Evolutionary conservation across 2,329 filamentous ascomycete genomes (phyloP).

Genomic region (Sporothrix brunneoviolacea): DNA sequence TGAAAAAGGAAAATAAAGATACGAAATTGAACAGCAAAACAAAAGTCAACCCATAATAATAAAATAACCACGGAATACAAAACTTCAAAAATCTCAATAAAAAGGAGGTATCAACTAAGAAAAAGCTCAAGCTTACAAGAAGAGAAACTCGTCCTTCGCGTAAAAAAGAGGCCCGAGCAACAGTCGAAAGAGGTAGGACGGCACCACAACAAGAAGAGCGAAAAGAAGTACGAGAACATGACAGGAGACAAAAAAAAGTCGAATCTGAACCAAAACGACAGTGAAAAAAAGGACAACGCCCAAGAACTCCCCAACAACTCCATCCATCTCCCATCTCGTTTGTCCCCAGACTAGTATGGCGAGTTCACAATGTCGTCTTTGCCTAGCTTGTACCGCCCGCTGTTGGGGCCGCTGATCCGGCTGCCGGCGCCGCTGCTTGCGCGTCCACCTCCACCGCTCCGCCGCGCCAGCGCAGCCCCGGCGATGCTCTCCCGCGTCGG

Average conservation of each 20-base stretch:
- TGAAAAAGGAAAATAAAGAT: background rate
- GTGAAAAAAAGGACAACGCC: background rate
- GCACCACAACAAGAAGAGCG: background rate
- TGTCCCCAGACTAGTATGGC: constrained; percentile 38
- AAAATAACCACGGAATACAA: no score
- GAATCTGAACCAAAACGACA: background rate
- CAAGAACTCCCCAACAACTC: background rate
- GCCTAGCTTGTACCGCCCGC: constrained; percentile 64
- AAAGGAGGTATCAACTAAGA: no score
- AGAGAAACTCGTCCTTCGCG: no score
- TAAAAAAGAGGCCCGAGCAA: no score
- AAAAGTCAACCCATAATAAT: no score
- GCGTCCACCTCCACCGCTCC: constrained; percentile 23
- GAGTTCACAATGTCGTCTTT: constrained; percentile 79
- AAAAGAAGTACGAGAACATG: background rate
- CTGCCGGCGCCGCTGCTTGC: constrained; percentile 45
- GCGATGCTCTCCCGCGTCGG: constrained; percentile 93
- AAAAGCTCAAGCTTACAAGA: no score
- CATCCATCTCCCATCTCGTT: background rate
- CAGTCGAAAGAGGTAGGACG: background rate
- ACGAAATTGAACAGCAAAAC: no score
- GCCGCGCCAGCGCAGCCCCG: constrained; percentile 31
- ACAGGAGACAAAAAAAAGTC: background rate
- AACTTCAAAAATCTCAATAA: no score
- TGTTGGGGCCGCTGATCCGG: constrained; percentile 46